phyloP scores from a whole-genome alignment of 2,329 filamentous ascomycete genomes.

The Epicoccum sorghinum region DNA sequence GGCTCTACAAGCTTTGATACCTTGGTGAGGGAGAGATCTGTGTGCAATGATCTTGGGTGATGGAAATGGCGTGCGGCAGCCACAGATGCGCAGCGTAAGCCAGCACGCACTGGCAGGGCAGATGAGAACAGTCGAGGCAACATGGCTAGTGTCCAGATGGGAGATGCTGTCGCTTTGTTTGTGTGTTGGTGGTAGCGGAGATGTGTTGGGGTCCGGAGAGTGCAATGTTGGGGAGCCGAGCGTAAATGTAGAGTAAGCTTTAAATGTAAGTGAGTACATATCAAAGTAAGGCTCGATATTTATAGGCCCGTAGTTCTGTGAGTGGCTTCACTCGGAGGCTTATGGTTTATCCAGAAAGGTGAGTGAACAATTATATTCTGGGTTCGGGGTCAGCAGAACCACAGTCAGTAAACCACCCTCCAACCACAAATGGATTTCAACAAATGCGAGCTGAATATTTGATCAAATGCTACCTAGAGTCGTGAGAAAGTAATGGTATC shows the following conservation, averaged over 20 bases:
- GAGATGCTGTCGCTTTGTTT: neutral
- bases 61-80: neutral
- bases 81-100: neutral
- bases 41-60: neutral
- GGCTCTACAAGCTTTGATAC: no score
- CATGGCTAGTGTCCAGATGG: neutral
- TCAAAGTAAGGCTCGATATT: neutral
- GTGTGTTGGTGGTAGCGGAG: neutral
- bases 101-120: neutral
- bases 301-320: neutral
- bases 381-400: neutral
- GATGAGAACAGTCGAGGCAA: neutral
- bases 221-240: slow-evolving; percentile 16
- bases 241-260: neutral
- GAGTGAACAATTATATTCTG: neutral
- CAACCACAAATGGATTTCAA: neutral
- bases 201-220: neutral
- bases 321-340: no score
- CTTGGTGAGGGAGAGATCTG: neutral
- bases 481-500: slow-evolving; percentile 22
- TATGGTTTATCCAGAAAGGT: no score
- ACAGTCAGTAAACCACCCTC: neutral
- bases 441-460: neutral
- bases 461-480: slow-evolving; percentile 1
- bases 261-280: neutral